Base-by-base conservation (phyloP, 345 rosid species). In the Euclidium syriacum region DNA sequence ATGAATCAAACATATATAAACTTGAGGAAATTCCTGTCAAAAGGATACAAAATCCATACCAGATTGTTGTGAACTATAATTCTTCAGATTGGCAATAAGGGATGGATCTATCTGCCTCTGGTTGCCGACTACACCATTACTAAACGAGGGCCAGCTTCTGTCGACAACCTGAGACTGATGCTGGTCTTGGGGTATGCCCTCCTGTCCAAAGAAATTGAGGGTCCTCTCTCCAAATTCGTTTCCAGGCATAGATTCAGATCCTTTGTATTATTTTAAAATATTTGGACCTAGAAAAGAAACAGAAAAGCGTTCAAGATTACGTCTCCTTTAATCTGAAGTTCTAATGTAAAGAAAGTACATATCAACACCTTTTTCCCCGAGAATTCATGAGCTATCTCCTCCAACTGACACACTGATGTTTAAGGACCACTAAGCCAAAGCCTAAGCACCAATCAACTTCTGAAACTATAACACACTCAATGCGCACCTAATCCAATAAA, bases 141-240 rank as follows among this genome's bases (percentile, higher is more conserved):
- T 70, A 64, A 79, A 68, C 43, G 78, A 71, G 39, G 80, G 72
- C 96, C 95, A 91, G 74, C 62, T 70, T 70, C 78, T 74, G 12
- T 85, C 95, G 64, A 73, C 77, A 62, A 77, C 76, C 75, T 80
- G 86, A 16, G 87, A 67, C 20, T 74, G 85, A 52, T 76, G 83
- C 73, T 83, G 96, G 62, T 76, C 81, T 70, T 79, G 96, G 44
- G 87, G 68, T 70, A 81, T 67, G 71, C 72, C 77, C 66, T 85
- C 92, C 66, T 78, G 90, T 72, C 80, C 88, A 79, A 86, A 80
- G 77, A 85, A 86, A 82, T 88, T 82, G 75, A 88, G 95, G 75
- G 80, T 82, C 82, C 84, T 85, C 74, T 91, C 98, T 72, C 90
- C 96, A 78, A 74, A 79, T 81, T 87, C 89, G 86, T 91, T 86